Percentiles rank a stretch among this genome's conserved stretches.
These are phyloP conservation scores for Saccharomyces uvarum DNA, from an alignment of 1,139 yeast genomes.

Conservation along the genomic window DNA sequence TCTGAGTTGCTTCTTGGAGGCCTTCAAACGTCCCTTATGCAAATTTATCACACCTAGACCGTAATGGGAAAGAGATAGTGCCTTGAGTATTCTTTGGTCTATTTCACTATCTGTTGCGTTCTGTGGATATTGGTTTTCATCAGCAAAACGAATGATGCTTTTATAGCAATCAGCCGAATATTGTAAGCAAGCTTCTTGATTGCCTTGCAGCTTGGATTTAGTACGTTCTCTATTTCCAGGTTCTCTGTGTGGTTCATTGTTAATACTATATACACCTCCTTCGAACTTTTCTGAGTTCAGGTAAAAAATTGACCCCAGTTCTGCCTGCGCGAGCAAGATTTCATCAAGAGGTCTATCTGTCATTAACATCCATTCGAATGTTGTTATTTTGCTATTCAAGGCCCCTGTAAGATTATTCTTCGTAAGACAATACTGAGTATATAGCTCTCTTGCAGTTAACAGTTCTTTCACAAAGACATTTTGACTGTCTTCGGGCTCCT, in stretches of 20 bases:
- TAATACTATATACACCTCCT: conserved; percentile 34
- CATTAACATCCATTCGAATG: conserved; percentile 65
- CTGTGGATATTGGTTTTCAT: conserved; percentile 2
- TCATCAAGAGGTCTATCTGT: conserved; percentile 61
- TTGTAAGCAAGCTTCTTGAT: neutral
- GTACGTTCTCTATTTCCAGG: neutral
- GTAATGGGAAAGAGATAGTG: conserved; percentile 70
- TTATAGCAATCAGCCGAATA: neutral
- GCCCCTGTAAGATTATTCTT: conserved; percentile 60
- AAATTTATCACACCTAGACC: conserved; percentile 75
- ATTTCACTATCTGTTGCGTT: conserved; percentile 14
- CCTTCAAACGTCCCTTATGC: conserved; percentile 37
- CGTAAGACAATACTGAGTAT: conserved; percentile 55
- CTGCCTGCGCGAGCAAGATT: conserved; percentile 57
- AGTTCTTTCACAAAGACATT: conserved; percentile 66
- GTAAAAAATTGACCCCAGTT: conserved; percentile 62
- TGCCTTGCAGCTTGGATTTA: neutral
- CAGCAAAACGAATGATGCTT: neutral
- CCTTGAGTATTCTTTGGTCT: conserved; percentile 43
- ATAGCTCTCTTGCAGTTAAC: conserved; percentile 61
- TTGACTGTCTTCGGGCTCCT: conserved; percentile 36
- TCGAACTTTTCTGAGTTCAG: conserved; percentile 62
- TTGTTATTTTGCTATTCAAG: conserved; percentile 50
- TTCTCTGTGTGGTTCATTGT: neutral
- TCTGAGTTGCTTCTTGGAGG: conserved; percentile 53